A percentile compares a stretch with the other conserved stretches of the same genome.
Evolutionary conservation across 257 asterid species (phyloP).

Genomic region (Galeopsis tetrahit): DNA sequence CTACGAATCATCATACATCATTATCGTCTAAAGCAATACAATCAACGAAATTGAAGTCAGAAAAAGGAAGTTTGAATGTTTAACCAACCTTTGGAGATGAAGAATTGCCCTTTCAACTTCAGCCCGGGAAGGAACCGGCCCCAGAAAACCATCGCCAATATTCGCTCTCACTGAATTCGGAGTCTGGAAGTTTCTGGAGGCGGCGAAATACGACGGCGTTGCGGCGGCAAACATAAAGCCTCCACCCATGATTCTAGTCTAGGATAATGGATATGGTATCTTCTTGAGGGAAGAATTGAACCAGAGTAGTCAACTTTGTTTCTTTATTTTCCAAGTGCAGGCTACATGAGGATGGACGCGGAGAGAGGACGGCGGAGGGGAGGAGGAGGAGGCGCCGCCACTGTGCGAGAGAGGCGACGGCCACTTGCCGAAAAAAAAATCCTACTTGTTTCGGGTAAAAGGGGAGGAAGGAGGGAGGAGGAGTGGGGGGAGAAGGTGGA

Average conservation of each 20-base stretch:
- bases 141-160: conserved; percentile 35
- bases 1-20: neutral
- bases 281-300: neutral
- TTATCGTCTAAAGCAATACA: neutral
- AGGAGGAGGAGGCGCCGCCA: no score
- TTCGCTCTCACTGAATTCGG: conserved; percentile 24
- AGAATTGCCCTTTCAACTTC: conserved; percentile 66
- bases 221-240: conserved; percentile 44
- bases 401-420: no score
- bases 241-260: conserved; percentile 49
- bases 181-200: conserved; percentile 19
- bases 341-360: no score
- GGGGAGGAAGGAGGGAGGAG: no score
- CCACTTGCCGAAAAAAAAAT: no score
- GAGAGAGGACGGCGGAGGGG: no score
- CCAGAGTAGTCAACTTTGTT: neutral
- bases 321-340: neutral
- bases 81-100: conserved; percentile 66
- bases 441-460: no score
- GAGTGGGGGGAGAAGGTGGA: no score
- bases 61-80: neutral
- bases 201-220: conserved; percentile 27
- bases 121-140: conserved; percentile 53
- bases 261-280: conserved; percentile 29
- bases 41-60: neutral